Evolutionary conservation across 164 flowering plant species (phyloP), one percentile per base, ranked within the genome.

Genomic region (Tinospora cordifolia): DNA sequence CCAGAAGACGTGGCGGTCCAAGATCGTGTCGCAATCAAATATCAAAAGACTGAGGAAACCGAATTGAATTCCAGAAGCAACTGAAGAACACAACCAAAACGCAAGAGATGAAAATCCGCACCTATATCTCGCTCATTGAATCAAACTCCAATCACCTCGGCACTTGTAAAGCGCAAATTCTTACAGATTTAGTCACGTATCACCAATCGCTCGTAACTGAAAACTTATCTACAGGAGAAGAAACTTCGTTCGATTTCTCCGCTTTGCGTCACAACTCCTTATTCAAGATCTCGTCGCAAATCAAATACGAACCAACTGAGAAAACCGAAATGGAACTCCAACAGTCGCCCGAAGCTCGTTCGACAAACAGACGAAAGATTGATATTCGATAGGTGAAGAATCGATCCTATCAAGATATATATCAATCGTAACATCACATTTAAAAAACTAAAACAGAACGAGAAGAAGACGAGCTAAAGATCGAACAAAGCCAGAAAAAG

Each of bases 1-100:
- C 51, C 38, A 38, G 27, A 2, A 39, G 13, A 44, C 10, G 13
- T 44, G 47, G 47, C 47, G 54, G 49, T 36, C 69, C 30, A 57
- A 57, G 74, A 72, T 72, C 64, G 38, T 65, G 51, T 66, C 49
- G 39, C 38, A 65, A 54, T 17, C 69, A 27, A 39, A 66, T 36
- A 65, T 38, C 64, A 65, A 26, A 15, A 39, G 65, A 57, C 57
- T 12, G 57, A 72, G 24, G 34, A 57, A n/a, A 40, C 57, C 38
- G 46, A 63, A 17, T 44, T 65, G 47, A 70, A 57, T 64, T 65
- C 69, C 74, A 54, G 65, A 26, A 26, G 66, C 19, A 39, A 24
- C 25, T 19, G 64, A 65, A n/a, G 40, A 38, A 15, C 9, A 25
- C 21, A 21, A 49, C 47, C 54, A 65, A 17, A 49, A 17, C 3